Conservation (phyloP, 176 grass and related monocot species). For the Carex scoparia region DNA sequence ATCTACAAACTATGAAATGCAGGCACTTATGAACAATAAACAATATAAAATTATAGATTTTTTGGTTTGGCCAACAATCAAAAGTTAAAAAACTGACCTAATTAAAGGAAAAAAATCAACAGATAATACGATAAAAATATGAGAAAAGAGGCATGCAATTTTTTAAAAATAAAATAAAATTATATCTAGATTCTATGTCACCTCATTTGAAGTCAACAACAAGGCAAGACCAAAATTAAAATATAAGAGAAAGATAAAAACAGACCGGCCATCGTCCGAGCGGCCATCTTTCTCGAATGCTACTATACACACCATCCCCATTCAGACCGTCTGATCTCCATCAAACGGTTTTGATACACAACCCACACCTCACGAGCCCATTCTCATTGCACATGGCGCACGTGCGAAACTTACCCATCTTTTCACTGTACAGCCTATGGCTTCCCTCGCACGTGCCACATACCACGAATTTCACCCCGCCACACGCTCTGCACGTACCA, state of each 20-base stretch:
- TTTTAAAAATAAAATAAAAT: neutral
- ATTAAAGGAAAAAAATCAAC: neutral
- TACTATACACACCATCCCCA: slow-evolving; percentile 14
- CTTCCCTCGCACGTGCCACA: slow-evolving; percentile 57
- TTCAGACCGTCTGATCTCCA: slow-evolving; percentile 1
- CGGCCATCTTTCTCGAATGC: slow-evolving; percentile 8
- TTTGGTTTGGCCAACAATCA: neutral
- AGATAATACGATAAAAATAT: neutral
- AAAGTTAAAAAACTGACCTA: no score
- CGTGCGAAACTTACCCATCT: slow-evolving; percentile 63
- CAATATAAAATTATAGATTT: neutral
- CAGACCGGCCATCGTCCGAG: neutral
- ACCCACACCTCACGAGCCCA: slow-evolving; percentile 61
- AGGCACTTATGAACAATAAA: neutral
- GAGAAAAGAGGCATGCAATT: neutral
- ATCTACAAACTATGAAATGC: no score
- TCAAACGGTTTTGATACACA: slow-evolving; percentile 35
- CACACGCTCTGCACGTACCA: slow-evolving; percentile 51
- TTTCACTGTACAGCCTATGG: slow-evolving; percentile 66
- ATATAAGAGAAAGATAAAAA: slow-evolving; percentile 13
- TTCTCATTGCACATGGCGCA: slow-evolving; percentile 83
- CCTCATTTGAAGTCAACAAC: neutral
- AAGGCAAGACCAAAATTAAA: neutral
- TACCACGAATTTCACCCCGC: slow-evolving; percentile 49
- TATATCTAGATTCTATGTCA: slow-evolving; percentile 16